Evolutionary conservation across 2,329 filamentous ascomycete species (phyloP), one percentile per base, ranked within the genome.

Genomic region (Chaetomium olivaceum): DNA sequence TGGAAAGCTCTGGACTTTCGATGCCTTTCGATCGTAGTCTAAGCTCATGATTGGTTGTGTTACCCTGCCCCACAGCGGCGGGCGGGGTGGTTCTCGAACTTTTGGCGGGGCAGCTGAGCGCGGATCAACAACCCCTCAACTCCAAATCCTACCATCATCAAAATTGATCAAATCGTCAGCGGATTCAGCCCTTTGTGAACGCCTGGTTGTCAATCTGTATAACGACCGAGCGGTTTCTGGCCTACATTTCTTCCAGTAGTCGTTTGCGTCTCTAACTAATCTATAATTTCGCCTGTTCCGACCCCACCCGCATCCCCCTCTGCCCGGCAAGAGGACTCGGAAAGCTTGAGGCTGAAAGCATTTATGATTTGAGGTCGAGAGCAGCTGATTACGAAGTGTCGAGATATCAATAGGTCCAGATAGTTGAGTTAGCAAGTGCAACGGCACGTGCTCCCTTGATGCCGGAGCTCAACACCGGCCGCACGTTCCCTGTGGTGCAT

Each of bases 1-100:
- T 71, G 61, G 71, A 72, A 72, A 69, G 71, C 69, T 72, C 70
- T 71, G 55, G 70, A 70, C 64, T 57, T 72, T 72, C 71, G 70
- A 72, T 71, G 71, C 48, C 71, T 68, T 72, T 72, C 71, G 71
- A 72, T 70, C 69, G 39, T 51, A n/a, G 46, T 67, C 65, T 29
- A 62, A 64, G 64, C 39, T 68, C 31, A 25, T 71, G 62, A 71
- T 72, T 72, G 71, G 71, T 8, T 19, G 11, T 51, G 8, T n/a
- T n/a, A 21, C 4, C n/a, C 14, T 68, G 69, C 69, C 67, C 69
- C 70, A 64, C 69, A 66, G 19, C 48, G 58, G 58, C 14, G 36
- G 33, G 62, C 62, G 54, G 66, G 68, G 63, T 51, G 50, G 27
- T 43, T 58, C 25, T 25, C 31, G 48, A 33, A 7, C 23, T 8